phyloP scores from a whole-genome alignment of 306 rosid species.

The Adenanthera pavonina region DNA sequence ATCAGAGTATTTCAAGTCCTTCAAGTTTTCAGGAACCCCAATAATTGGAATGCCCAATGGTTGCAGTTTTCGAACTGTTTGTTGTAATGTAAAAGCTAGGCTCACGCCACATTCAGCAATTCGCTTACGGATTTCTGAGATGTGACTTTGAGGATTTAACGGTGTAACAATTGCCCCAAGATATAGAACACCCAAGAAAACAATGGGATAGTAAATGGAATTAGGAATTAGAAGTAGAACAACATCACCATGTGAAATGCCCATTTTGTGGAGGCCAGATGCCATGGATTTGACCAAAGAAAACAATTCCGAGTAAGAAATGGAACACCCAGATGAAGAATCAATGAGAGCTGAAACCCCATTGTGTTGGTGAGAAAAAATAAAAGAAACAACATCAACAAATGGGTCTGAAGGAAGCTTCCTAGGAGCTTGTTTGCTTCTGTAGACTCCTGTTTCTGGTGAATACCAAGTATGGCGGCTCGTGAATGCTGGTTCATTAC shows the following conservation, averaged over 20 bases:
- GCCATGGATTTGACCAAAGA: constrained; percentile 71
- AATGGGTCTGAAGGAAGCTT: constrained; percentile 67
- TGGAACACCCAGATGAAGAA: constrained; percentile 66
- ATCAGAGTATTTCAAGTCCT: constrained; percentile 31
- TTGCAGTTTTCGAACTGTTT: constrained; percentile 47
- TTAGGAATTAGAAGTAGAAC: constrained; percentile 75
- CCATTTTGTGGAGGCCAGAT: constrained; percentile 62
- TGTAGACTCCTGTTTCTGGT: constrained; percentile 65
- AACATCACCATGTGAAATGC: constrained; percentile 70
- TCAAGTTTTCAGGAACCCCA: constrained; percentile 62
- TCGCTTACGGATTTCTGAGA: constrained; percentile 63
- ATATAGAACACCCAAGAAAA: constrained; percentile 59
- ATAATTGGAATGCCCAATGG: constrained; percentile 55
- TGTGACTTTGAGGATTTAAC: constrained; percentile 69
- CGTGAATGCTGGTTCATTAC: constrained; percentile 23
- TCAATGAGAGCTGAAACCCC: constrained; percentile 77
- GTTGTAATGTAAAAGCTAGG: constrained; percentile 53
- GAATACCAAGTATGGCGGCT: constrained; percentile 56
- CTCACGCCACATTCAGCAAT: constrained; percentile 55
- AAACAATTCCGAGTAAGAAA: constrained; percentile 64
- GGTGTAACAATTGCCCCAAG: constrained; percentile 74
- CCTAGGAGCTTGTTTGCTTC: constrained; percentile 51
- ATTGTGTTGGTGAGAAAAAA: constrained; percentile 62
- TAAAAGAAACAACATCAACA: constrained; percentile 72
- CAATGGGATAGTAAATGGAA: constrained; percentile 71